Conservation (phyloP, 2,329 filamentous ascomycete genomes). For the Neoscytalidium dimidiatum region DNA sequence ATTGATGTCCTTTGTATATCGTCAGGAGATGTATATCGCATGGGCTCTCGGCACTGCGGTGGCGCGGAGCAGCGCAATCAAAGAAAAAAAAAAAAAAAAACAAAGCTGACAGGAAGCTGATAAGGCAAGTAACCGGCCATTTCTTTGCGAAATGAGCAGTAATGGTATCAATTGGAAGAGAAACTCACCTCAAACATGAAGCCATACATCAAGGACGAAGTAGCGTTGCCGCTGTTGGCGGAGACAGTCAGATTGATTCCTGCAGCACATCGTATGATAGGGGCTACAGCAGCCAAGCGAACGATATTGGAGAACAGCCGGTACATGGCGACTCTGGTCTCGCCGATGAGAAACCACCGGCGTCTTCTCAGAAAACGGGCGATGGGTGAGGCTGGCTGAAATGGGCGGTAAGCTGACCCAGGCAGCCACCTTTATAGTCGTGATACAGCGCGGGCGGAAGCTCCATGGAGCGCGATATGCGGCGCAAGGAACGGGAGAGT, state of each 20-base stretch:
- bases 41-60: too few species aligned
- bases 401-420: not conserved
- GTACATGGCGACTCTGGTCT: not conserved
- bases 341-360: not conserved
- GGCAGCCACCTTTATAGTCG: not conserved
- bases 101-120: not conserved
- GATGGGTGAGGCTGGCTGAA: not conserved
- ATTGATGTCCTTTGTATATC: conserved; percentile 17
- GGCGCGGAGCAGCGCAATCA: too few species aligned
- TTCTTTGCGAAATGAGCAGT: not conserved
- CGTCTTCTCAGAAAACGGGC: too few species aligned
- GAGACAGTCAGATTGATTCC: conserved; percentile 21
- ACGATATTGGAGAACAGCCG: not conserved
- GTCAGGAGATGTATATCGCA: not conserved
- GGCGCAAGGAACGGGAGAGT: not conserved
- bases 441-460: not conserved
- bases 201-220: conserved; percentile 43
- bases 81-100: not conserved
- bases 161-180: not conserved
- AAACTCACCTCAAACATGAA: conserved; percentile 44
- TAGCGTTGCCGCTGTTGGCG: conserved; percentile 39
- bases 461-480: not conserved
- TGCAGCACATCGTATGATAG: not conserved
- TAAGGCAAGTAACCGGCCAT: too few species aligned
- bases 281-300: not conserved